A percentile compares a stretch with the other conserved stretches of the same genome.
Conservation (phyloP, 83 land plant genomes). For the Picea abies region DNA sequence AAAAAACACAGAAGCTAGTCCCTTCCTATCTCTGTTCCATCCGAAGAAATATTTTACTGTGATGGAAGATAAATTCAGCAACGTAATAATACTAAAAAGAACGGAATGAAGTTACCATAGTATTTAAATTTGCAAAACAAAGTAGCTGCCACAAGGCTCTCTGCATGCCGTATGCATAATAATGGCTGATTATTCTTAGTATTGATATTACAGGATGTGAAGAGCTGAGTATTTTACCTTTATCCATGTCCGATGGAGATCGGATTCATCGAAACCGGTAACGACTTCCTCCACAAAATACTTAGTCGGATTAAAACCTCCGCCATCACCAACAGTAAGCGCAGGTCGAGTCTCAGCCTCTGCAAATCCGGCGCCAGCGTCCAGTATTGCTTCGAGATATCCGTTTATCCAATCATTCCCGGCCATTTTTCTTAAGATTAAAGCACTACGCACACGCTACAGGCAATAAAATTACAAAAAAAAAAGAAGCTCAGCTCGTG, state of each 20-base stretch:
- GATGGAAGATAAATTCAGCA: too few species aligned
- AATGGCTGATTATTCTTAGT: too few species aligned
- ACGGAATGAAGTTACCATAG: background rate
- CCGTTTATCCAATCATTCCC: slow-evolving; percentile 92
- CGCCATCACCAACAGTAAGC: background rate
- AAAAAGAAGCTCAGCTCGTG: too few species aligned
- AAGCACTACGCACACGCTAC: too few species aligned
- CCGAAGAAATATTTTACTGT: too few species aligned
- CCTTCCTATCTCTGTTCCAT: too few species aligned
- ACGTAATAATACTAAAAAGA: background rate
- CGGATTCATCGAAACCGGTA: slow-evolving; percentile 76
- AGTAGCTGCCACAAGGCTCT: too few species aligned
- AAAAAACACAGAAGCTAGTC: too few species aligned
- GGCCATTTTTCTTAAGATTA: slow-evolving; percentile 9
- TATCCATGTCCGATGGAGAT: slow-evolving; percentile 74
- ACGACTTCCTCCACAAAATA: slow-evolving; percentile 79
- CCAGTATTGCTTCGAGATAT: slow-evolving; percentile 88
- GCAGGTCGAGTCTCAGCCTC: background rate
- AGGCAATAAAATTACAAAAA: too few species aligned
- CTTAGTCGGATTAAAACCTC: slow-evolving; percentile 45
- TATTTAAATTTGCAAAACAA: background rate
- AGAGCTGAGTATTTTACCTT: slow-evolving; percentile 32
- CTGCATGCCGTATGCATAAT: too few species aligned
- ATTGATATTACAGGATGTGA: too few species aligned
- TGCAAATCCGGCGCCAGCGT: slow-evolving; percentile 27